phyloP scores from a whole-genome alignment of 2,329 filamentous ascomycete species.

The Trichoderma harzianum region DNA sequence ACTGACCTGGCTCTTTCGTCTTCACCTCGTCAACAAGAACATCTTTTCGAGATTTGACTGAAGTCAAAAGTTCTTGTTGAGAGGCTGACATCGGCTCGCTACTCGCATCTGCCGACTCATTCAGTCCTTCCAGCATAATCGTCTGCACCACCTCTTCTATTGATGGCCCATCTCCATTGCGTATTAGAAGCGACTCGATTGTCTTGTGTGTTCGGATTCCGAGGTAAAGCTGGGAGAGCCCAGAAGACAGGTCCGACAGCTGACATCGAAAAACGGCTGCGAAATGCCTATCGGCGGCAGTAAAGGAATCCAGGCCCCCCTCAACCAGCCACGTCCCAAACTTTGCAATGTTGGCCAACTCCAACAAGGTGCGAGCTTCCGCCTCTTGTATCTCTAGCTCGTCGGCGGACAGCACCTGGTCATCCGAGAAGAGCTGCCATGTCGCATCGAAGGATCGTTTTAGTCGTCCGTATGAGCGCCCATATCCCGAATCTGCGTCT shows the following conservation, averaged over 20 bases:
- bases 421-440: slow-evolving; percentile 34
- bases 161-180: slow-evolving; percentile 40
- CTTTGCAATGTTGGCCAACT: slow-evolving; percentile 49
- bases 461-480: slow-evolving; percentile 31
- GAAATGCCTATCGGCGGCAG: slow-evolving; percentile 45
- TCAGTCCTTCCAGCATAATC: slow-evolving; percentile 54
- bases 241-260: slow-evolving; percentile 42
- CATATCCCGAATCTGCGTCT: slow-evolving; percentile 34
- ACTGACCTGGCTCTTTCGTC: slow-evolving; percentile 24
- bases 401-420: slow-evolving; percentile 32
- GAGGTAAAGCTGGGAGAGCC: slow-evolving; percentile 43
- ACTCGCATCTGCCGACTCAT: slow-evolving; percentile 37
- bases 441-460: slow-evolving; percentile 34
- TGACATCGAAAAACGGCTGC: slow-evolving; percentile 43
- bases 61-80: slow-evolving; percentile 34
- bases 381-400: slow-evolving; percentile 34
- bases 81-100: slow-evolving; percentile 32
- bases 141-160: slow-evolving; percentile 47
- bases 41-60: slow-evolving; percentile 34
- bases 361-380: slow-evolving; percentile 37
- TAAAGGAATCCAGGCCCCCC: slow-evolving; percentile 37
- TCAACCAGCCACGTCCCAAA: slow-evolving; percentile 42
- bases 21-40: slow-evolving; percentile 30
- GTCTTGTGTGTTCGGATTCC: slow-evolving; percentile 49
- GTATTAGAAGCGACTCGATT: slow-evolving; percentile 51